phyloP scores from a whole-genome alignment of 495 filamentous ascomycete genomes.

The Hypoxylon crocopeplum region DNA sequence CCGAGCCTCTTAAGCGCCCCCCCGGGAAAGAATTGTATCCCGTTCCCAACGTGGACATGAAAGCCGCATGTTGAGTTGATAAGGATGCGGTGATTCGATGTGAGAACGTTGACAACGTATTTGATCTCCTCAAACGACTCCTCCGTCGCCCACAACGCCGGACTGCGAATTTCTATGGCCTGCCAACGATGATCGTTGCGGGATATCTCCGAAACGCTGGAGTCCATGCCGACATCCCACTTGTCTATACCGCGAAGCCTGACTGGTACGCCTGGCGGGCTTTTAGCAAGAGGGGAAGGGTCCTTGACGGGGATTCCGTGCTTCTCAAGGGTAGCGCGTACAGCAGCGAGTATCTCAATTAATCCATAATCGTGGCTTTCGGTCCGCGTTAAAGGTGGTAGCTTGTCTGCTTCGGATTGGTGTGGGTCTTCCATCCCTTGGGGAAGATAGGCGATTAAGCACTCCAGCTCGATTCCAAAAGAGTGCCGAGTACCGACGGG shows the following conservation, averaged over 20 bases:
- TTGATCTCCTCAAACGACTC: slow-evolving; percentile 24
- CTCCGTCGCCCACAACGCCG: slow-evolving; percentile 22
- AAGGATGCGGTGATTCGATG: slow-evolving; percentile 33
- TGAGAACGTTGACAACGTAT: slow-evolving; percentile 37
- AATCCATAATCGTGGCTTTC: slow-evolving; percentile 6
- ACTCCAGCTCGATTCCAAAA: slow-evolving; percentile 44
- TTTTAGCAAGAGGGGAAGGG: background rate
- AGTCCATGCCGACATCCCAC: slow-evolving; percentile 21
- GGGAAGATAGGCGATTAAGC: slow-evolving; percentile 33
- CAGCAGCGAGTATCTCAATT: background rate
- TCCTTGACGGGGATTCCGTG: slow-evolving; percentile 21
- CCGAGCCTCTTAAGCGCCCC: slow-evolving; percentile 42
- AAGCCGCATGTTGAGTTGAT: slow-evolving; percentile 45
- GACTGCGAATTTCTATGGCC: slow-evolving; percentile 28
- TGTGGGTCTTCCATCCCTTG: slow-evolving; percentile 9
- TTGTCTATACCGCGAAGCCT: slow-evolving; percentile 7
- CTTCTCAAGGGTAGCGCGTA: slow-evolving; percentile 16
- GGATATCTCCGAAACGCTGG: slow-evolving; percentile 3
- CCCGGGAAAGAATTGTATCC: slow-evolving; percentile 31
- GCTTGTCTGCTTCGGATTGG: slow-evolving; percentile 3
- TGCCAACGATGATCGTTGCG: slow-evolving; percentile 20
- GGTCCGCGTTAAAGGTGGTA: slow-evolving; percentile 37
- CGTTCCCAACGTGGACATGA: slow-evolving; percentile 50
- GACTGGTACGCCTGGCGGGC: background rate
- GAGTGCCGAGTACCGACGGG: slow-evolving; percentile 22